phyloP scores from a whole-genome alignment of 306 rosid species.

The Argentina anserina region DNA sequence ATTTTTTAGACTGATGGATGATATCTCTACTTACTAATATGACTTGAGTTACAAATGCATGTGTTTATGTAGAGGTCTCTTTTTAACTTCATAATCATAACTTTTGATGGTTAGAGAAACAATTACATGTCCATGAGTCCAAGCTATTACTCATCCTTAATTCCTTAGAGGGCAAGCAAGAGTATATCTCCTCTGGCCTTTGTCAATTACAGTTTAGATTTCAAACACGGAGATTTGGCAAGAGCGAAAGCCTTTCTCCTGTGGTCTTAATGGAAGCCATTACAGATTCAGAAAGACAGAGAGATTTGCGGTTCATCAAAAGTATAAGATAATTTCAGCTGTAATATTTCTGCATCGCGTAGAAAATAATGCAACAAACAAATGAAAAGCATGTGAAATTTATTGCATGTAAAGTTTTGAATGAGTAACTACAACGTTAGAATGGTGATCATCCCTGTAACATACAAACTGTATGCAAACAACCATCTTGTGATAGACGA shows the following conservation, averaged over 20 bases:
- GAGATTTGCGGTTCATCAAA: neutral
- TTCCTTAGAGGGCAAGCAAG: too few relatives aligned
- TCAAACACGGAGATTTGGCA: too few relatives aligned
- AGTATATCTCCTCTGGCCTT: too few relatives aligned
- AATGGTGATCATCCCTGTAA: neutral
- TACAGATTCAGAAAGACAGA: neutral
- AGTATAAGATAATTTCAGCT: neutral
- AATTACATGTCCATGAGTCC: too few relatives aligned
- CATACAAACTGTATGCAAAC: neutral
- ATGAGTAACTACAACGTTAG: neutral
- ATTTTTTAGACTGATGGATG: constrained; percentile 43
- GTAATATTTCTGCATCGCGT: too few relatives aligned
- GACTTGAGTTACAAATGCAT: neutral
- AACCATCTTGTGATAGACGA: neutral
- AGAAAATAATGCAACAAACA: too few relatives aligned
- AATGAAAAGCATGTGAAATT: neutral
- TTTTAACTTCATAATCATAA: neutral
- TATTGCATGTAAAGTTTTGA: neutral
- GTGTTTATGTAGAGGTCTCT: neutral
- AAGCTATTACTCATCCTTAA: too few relatives aligned
- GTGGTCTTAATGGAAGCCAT: neutral
- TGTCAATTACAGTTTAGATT: too few relatives aligned
- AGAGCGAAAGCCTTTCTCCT: too few relatives aligned
- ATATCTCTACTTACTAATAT: constrained; percentile 5
- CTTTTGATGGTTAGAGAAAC: too few relatives aligned